Evolutionary conservation across 306 rosid species (phyloP), one percentile per base, ranked within the genome.

Genomic region (Fragaria nilgerrensis): DNA sequence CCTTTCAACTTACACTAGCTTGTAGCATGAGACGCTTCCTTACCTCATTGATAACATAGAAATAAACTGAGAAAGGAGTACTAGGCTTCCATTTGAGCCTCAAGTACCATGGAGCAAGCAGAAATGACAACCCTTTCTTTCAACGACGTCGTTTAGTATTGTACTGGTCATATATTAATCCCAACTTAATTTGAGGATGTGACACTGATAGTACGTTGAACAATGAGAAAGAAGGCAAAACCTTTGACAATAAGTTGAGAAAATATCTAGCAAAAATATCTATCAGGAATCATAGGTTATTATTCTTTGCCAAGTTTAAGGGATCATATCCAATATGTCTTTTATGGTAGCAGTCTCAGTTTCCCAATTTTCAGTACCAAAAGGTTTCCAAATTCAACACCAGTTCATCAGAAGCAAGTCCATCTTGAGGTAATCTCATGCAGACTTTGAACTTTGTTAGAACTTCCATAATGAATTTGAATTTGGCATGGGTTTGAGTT

Each of bases 401-500:
- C 69, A 70, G 76, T 77, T 72, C 19, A 76, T 75, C 61, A 61
- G 81, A 70, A 80, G 37, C 68, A 84, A 73, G 55, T 73, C 81
- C 80, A 61, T 74, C 22, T 53, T 66, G 79, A 92, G 97, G 95
- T 92, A 81, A 83, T 59, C 75, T n/a, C 34, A 23, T 75, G 20
- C 13, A 49, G 17, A 50, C 63, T 61, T 67, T 53, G 27, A 48
- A 37, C 19, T 56, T 23, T 43, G 4, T 27, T 14, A 58, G 64
- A 22, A 23, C 13, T 55, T 9, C 62, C 9, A 43, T 1, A 32
- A 4, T 36, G 25, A n/a, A 43, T 45, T 68, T 14, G 9, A 9
- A 45, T 56, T 29, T 78, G 34, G n/a, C n/a, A n/a, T n/a, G n/a
- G 13, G 2, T 72, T 52, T 74, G 32, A 27, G 25, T 59, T 47